Evolutionary conservation across 768 basidiomycete genomes (phyloP).

Genomic region (Collybia nuda): DNA sequence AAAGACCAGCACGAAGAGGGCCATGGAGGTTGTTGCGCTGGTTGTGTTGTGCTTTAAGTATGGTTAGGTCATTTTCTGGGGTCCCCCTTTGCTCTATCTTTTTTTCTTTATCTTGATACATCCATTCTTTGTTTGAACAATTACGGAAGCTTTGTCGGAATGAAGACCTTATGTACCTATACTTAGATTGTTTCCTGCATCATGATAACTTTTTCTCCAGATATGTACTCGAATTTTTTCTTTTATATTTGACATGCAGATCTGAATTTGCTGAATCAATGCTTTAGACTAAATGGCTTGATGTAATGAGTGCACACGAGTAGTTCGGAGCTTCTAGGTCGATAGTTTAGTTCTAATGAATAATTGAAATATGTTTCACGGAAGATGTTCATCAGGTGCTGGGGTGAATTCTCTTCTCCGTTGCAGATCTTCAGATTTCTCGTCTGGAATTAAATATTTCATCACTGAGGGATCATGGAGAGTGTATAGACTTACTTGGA

Average conservation of each 20-base stretch:
- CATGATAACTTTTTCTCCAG: conserved; percentile 4
- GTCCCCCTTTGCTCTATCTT: conserved; percentile 27
- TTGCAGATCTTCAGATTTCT: too few species aligned
- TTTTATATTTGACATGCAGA: conserved; percentile 8
- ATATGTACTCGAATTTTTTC: too few species aligned
- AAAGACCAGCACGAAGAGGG: conserved; percentile 53
- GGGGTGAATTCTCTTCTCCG: too few species aligned
- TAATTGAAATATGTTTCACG: too few species aligned
- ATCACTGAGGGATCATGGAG: too few species aligned
- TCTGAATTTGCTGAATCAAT: too few species aligned
- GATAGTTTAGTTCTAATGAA: too few species aligned
- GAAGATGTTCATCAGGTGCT: too few species aligned
- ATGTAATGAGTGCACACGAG: too few species aligned
- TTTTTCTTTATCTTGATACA: conserved; percentile 4
- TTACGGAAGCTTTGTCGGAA: conserved; percentile 14
- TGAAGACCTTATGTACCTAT: conserved; percentile 16
- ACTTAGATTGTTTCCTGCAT: conserved; percentile 8
- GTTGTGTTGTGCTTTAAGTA: conserved; percentile 61
- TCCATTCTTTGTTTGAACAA: conserved; percentile 14
- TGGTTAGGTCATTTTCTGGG: conserved; percentile 12
- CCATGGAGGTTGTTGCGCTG: conserved; percentile 60
- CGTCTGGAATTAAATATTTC: too few species aligned
- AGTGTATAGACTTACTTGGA: conserved; percentile 13
- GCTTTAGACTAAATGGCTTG: background rate
- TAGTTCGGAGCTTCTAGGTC: too few species aligned